These are phyloP conservation scores for Candida taoyuanica DNA, from an alignment of 805 yeast species.

Conservation along the genomic window DNA sequence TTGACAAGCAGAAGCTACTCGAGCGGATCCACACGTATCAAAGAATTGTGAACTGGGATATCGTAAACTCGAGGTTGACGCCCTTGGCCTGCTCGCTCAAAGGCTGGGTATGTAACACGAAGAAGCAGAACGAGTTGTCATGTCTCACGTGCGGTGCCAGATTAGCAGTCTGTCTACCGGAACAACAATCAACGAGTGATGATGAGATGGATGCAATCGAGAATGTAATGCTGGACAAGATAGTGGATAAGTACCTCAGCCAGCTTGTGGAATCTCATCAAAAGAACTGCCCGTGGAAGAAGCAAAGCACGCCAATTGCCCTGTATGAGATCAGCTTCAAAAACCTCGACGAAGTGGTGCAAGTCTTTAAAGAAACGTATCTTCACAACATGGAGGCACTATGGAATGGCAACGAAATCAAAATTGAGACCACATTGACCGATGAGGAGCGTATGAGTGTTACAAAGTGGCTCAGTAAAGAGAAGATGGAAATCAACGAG, in stretches of 20 bases:
- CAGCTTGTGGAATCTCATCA: slow-evolving; percentile 15
- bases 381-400: slow-evolving; percentile 5
- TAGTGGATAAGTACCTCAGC: slow-evolving; percentile 14
- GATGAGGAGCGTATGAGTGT: slow-evolving; percentile 3
- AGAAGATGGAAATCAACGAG: slow-evolving; percentile 9
- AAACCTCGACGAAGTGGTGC: slow-evolving; percentile 10
- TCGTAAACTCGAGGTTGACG: slow-evolving; percentile 30
- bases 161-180: slow-evolving; percentile 27
- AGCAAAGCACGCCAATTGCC: slow-evolving; percentile 16
- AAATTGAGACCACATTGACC: not conserved
- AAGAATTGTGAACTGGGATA: slow-evolving; percentile 43
- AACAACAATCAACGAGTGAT: slow-evolving; percentile 10
- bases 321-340: slow-evolving; percentile 16
- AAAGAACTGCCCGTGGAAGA: slow-evolving; percentile 23
- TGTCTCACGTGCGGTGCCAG: slow-evolving; percentile 32
- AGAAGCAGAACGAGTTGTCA: slow-evolving; percentile 28
- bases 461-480: slow-evolving; percentile 10
- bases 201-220: slow-evolving; percentile 5
- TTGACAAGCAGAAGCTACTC: slow-evolving; percentile 31
- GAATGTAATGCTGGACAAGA: slow-evolving; percentile 6
- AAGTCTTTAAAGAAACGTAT: slow-evolving; percentile 7
- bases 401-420: slow-evolving; percentile 1
- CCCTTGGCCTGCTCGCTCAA: slow-evolving; percentile 46
- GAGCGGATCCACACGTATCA: slow-evolving; percentile 39
- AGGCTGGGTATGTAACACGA: slow-evolving; percentile 44